Base-by-base conservation (phyloP, 2,329 filamentous ascomycete genomes). In the Fusarium chaquense region DNA sequence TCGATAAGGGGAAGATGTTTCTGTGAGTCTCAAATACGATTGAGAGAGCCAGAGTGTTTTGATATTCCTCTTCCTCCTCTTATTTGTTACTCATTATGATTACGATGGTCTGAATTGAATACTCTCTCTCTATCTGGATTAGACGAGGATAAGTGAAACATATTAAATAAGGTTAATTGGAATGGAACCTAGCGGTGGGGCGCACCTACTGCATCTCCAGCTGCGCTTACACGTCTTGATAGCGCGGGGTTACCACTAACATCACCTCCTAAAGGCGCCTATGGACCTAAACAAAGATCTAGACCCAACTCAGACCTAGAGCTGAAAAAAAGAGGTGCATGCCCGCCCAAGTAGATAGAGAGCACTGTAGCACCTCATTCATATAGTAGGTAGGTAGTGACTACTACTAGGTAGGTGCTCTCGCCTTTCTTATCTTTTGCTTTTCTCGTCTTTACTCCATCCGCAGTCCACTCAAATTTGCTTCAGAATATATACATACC, bases 161-260 rank as follows among this genome's bases (percentile, higher is more conserved):
- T 28, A 43, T 54, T 52, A 66, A 52, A 52, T 52, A 52, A 58
- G 62, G 62, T 65, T 65, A 49, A 54, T 61, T 43, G 26, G 12
- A 53, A n/a, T 30, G 28, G 28, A 30, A 11, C 9, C 9, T 11
- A 59, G 64, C 47, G 64, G 28, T 10, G 28, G 28, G 63, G 57
- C 52, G 52, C 59, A 58, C 35, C 35, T 62, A 18, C 24, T 18
- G 52, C 47, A 54, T 20, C 13, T 40, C 20, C 38, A 44, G 41
- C 24, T 26, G 52, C 47, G 41, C 38, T 40, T 40, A 40, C 38
- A 44, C 22, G 41, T 10, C 6, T 28, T 18, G 24, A 52, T 41
- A 55, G 57, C 64, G 64, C 62, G 64, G 65, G 63, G 65, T 64
- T 16, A 28, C 24, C 58, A 62, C 35, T 56, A 45, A 49, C 61